Evolutionary conservation across 2,329 filamentous ascomycete species (phyloP), one percentile per base, ranked within the genome.

Genomic region (Trichophyton equinum): DNA sequence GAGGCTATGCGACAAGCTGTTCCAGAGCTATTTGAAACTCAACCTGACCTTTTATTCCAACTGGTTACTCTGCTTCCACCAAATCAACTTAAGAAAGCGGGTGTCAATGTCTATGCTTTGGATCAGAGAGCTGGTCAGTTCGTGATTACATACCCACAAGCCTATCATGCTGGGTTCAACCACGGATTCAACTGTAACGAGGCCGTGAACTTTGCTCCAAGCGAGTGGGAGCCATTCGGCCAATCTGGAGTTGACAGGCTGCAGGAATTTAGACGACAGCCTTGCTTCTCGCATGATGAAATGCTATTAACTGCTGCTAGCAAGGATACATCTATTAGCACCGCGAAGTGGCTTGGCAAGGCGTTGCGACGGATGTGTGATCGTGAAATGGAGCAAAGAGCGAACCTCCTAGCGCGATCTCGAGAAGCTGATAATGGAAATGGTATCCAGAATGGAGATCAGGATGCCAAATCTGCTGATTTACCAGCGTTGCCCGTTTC

Each of bases 151-250:
- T 99, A 96, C 68, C 94, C 94, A 0, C 89, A 96, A 71, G 94
- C 94, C 0, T 99, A 97, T 68, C 94, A 99, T 71, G 92, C 94
- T 4, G 94, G 94, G 0, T 99, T 99, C 76, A 99, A 99, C 68
- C 94, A 99, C 68, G 94, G 88, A 0, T 99, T 99, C 78, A 99
- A 99, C 71, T 95, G 96, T 74, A 99, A 99, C 67, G 94, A 99
- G 73, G 94, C 94, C 4, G 94, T 99, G 67, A 99, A 99, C 71
- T 99, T 99, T 75, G 94, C 94, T 0, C 94, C 94, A 0, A 81
- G 79, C 30, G 94, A 99, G 68, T 99, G 94, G 94, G 94, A 99
- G 69, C 90, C 91, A 0, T 95, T 85, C 70, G 94, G 94, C 1
- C 85, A 92, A 60, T 82, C 85, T 30, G 91, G 94, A 0, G 91